Conservation (phyloP, 2,329 filamentous ascomycete species). For the Blumeria hordei region DNA sequence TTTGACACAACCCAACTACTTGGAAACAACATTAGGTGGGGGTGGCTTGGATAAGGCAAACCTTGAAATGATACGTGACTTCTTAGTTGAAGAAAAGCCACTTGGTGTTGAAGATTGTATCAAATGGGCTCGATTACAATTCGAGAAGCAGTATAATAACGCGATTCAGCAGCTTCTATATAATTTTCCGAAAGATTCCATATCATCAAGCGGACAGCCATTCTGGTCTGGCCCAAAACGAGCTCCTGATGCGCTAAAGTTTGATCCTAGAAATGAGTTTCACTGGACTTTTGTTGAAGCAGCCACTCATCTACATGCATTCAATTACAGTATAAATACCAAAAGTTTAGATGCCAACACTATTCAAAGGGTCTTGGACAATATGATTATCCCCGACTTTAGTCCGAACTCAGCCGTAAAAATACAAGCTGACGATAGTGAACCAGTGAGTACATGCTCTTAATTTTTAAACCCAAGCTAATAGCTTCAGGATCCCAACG, state of each 20-base stretch:
- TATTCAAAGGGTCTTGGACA: constrained; percentile 60
- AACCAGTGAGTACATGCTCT: constrained; percentile 33
- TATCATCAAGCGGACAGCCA: constrained; percentile 63
- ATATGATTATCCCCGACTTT: constrained; percentile 92
- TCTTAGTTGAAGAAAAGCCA: constrained; percentile 75
- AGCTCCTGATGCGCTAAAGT: constrained; percentile 75
- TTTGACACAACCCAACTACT: constrained; percentile 71
- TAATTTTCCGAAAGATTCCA: constrained; percentile 91
- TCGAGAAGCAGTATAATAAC: constrained; percentile 94
- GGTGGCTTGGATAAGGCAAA: constrained; percentile 89
- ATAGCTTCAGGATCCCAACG: constrained; percentile 44
- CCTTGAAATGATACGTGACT: constrained; percentile 72
- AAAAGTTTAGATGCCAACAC: constrained; percentile 44
- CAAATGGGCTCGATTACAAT: constrained; percentile 77
- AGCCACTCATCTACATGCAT: constrained; percentile 79
- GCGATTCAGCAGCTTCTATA: constrained; percentile 84
- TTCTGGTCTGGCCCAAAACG: constrained; percentile 99
- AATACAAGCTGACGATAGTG: constrained; percentile 89
- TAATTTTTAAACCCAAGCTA: constrained; percentile 5
- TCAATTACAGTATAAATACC: constrained; percentile 94
- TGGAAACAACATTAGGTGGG: constrained; percentile 70
- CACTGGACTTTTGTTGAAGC: constrained; percentile 76
- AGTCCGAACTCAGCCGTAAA: constrained; percentile 73
- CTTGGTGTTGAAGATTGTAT: constrained; percentile 90
- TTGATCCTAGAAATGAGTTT: constrained; percentile 60